phyloP scores from a whole-genome alignment of 192 early-diverging fungal genomes.

The Gonapodya prolifera region DNA sequence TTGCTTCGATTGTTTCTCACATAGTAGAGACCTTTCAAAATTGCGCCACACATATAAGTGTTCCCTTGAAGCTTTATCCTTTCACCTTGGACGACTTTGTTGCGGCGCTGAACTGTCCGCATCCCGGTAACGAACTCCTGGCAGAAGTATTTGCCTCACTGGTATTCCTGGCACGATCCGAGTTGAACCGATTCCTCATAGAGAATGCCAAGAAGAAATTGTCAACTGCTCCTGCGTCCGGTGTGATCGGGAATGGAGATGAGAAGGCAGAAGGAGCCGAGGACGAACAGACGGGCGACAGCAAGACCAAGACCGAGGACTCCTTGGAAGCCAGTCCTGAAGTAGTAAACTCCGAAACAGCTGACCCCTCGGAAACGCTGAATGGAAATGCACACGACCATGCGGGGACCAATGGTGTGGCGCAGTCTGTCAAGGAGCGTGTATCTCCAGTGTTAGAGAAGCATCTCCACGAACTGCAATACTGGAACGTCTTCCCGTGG shows the following conservation, averaged over 20 bases:
- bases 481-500: neutral
- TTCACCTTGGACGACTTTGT: slow-evolving; percentile 72
- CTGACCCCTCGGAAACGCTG: neutral
- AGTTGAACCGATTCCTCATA: slow-evolving; percentile 34
- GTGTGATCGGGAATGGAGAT: slow-evolving; percentile 2
- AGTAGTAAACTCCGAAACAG: neutral
- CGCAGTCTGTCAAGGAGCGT: neutral
- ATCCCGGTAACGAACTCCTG: slow-evolving; percentile 13
- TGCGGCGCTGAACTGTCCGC: slow-evolving; percentile 27
- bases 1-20: slow-evolving; percentile 16
- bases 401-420: neutral
- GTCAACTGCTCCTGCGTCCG: slow-evolving; percentile 13
- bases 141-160: slow-evolving; percentile 25
- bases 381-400: too few relatives aligned
- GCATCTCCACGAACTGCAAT: neutral
- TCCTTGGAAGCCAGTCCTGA: neutral
- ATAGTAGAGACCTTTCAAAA: slow-evolving; percentile 20
- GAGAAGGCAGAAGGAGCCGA: neutral
- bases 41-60: slow-evolving; percentile 26
- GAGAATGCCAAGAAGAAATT: slow-evolving; percentile 22
- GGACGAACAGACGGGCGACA: neutral
- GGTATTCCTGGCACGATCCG: slow-evolving; percentile 30
- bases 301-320: neutral
- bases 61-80: slow-evolving; percentile 50
- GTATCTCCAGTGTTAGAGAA: neutral